Percentiles rank a stretch among this genome's conserved stretches.
Evolutionary conservation across 306 rosid species (phyloP).

Genomic region (Trifolium fragiferum): DNA sequence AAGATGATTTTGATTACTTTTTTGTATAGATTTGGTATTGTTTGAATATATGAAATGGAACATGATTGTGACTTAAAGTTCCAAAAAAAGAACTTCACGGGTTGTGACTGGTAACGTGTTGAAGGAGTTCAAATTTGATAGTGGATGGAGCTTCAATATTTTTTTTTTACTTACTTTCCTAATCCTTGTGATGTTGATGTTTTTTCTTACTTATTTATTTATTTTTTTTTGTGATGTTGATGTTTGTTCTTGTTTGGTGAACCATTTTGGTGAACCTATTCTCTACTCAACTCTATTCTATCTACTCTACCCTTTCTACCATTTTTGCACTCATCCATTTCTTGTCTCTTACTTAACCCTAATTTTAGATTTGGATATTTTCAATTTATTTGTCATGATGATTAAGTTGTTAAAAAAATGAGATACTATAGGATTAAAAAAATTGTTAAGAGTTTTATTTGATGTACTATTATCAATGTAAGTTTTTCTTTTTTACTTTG

Average conservation of each 20-base stretch:
- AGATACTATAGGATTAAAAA: too few relatives aligned
- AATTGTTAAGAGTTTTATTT: too few relatives aligned
- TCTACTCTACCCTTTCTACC: neutral
- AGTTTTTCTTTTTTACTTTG: too few relatives aligned
- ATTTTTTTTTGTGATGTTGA: conserved; percentile 33
- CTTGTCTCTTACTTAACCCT: too few relatives aligned
- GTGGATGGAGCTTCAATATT: conserved; percentile 16
- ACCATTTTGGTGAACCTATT: conserved; percentile 34
- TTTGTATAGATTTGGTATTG: conserved; percentile 29
- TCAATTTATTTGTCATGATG: too few relatives aligned
- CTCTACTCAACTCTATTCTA: neutral
- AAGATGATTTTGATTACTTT: conserved; percentile 8
- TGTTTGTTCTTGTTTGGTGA: conserved; percentile 32
- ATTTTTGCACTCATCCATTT: neutral
- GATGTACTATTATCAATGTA: too few relatives aligned
- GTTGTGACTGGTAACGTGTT: conserved; percentile 32
- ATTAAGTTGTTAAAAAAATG: too few relatives aligned
- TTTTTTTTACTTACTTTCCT: conserved; percentile 15
- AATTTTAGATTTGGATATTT: too few relatives aligned
- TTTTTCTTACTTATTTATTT: too few relatives aligned
- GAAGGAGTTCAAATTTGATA: conserved; percentile 25
- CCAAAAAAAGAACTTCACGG: conserved; percentile 36
- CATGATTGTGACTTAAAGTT: conserved; percentile 30
- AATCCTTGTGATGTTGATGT: conserved; percentile 15
- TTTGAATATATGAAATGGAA: conserved; percentile 15